Evolutionary conservation across 768 basidiomycete genomes (phyloP).

Genomic region (Tylopilus rubrobrunneus): DNA sequence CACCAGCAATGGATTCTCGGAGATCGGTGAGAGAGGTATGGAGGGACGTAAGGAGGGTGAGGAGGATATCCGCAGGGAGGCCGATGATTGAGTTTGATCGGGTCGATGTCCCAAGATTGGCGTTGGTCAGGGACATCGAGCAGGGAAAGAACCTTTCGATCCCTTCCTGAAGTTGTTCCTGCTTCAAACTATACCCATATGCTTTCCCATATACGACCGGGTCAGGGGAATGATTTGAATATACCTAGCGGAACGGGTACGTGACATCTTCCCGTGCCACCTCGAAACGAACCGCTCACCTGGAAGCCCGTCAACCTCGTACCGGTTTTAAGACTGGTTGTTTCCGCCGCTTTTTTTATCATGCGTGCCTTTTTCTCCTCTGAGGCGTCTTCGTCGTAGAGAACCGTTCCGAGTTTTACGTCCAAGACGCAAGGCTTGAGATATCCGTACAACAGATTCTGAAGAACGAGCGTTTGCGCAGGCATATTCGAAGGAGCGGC

Average conservation of each 20-base stretch:
- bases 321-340: constrained; percentile 76
- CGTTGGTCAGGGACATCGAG: constrained; percentile 14
- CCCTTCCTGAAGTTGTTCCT: constrained; percentile 69
- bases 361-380: constrained; percentile 78
- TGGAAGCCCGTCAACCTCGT: constrained; percentile 87
- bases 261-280: background rate
- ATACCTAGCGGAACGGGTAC: constrained; percentile 48
- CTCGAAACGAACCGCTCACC: constrained; percentile 43
- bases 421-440: constrained; percentile 83
- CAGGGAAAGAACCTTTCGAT: constrained; percentile 77
- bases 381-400: constrained; percentile 68
- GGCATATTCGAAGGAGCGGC: background rate
- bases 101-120: constrained; percentile 1
- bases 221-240: constrained; percentile 53
- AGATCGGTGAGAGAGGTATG: constrained; percentile 52
- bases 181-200: constrained; percentile 75
- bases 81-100: constrained; percentile 35
- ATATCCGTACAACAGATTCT: constrained; percentile 77
- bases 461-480: constrained; percentile 73
- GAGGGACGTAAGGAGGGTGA: constrained; percentile 56
- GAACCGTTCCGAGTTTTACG: constrained; percentile 85
- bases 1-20: constrained; percentile 40
- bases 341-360: constrained; percentile 61
- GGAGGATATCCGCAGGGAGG: constrained; percentile 50
- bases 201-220: constrained; percentile 64